These are phyloP conservation scores for Penicillium turbatum DNA, from an alignment of 495 filamentous ascomycete genomes.

Conservation along the genomic window DNA sequence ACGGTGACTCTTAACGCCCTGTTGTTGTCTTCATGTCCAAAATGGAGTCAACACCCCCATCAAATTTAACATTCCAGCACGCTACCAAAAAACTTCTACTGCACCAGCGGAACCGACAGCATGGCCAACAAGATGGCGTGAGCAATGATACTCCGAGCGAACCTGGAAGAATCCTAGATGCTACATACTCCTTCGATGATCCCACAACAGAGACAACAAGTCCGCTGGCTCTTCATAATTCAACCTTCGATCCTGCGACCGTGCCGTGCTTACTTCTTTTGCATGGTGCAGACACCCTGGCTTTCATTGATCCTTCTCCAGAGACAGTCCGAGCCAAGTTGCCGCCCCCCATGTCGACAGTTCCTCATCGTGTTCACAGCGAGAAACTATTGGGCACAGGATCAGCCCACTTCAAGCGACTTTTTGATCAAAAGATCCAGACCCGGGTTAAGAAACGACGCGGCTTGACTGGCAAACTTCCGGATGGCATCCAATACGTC, in stretches of 20 bases:
- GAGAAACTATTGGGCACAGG: conserved; percentile 41
- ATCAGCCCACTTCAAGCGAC: conserved; percentile 46
- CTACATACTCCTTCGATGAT: not conserved
- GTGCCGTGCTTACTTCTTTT: conserved; percentile 29
- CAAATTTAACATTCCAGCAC: not conserved
- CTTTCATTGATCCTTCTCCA: conserved; percentile 48
- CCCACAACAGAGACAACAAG: not conserved
- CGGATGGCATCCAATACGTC: conserved; percentile 48
- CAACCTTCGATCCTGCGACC: not conserved
- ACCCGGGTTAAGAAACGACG: conserved; percentile 28
- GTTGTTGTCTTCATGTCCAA: too few relatives aligned
- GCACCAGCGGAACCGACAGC: not conserved
- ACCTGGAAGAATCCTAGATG: not conserved
- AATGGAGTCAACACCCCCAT: not conserved
- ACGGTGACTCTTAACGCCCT: too few relatives aligned
- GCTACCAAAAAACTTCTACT: not conserved
- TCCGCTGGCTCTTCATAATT: not conserved
- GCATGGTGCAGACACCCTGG: conserved; percentile 48
- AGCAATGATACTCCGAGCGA: not conserved
- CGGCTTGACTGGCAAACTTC: conserved; percentile 28
- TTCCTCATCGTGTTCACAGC: conserved; percentile 44
- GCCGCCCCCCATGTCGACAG: conserved; percentile 9
- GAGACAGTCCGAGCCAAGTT: conserved; percentile 20
- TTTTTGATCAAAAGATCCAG: conserved; percentile 40
- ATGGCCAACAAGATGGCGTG: not conserved